phyloP scores from a whole-genome alignment of 306 rosid species.

The Vigna mungo region DNA sequence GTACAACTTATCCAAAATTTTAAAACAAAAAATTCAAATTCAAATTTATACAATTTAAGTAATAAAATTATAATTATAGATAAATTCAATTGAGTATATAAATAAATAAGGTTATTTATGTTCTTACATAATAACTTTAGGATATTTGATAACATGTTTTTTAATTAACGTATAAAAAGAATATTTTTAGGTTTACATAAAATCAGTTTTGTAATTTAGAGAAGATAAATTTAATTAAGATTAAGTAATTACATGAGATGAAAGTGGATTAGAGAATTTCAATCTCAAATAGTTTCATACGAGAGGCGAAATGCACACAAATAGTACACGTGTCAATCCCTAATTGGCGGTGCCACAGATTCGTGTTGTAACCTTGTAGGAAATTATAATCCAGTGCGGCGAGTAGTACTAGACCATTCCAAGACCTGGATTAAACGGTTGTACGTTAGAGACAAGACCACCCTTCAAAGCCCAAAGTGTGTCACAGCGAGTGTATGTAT shows the following conservation, averaged over 20 bases:
- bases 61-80: neutral
- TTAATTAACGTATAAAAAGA: neutral
- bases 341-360: slow-evolving; percentile 25
- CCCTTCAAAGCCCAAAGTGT: slow-evolving; percentile 41
- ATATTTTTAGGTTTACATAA: neutral
- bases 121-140: neutral
- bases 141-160: neutral
- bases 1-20: neutral
- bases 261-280: neutral
- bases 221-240: neutral
- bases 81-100: neutral
- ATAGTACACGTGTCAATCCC: neutral
- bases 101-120: neutral
- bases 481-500: slow-evolving; percentile 28
- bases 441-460: slow-evolving; percentile 27
- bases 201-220: too few relatives aligned
- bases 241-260: too few relatives aligned
- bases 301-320: neutral
- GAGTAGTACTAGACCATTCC: neutral
- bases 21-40: neutral
- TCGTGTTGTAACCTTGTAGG: neutral
- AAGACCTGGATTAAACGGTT: slow-evolving; percentile 25
- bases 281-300: neutral
- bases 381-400: slow-evolving; percentile 38
- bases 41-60: neutral